phyloP scores from a whole-genome alignment of 768 basidiomycete genomes.

The Boletus eberwhitei region DNA sequence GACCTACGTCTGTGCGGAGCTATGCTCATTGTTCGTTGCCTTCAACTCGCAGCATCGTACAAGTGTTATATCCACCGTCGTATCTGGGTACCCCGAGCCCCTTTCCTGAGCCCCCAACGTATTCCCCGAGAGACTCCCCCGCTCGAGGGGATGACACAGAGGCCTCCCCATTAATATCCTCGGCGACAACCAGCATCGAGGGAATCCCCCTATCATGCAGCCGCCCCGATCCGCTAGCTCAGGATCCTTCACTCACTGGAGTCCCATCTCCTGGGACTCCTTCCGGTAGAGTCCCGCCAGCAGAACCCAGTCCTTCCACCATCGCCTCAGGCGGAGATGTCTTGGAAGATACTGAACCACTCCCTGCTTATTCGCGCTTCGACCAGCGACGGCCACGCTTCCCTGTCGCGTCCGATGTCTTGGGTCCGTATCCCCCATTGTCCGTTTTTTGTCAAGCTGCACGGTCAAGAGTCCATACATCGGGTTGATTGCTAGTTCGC shows the following conservation, averaged over 20 bases:
- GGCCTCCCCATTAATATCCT: background rate
- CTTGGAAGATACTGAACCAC: conserved; percentile 8
- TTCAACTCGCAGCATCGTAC: conserved; percentile 19
- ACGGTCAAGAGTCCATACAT: background rate
- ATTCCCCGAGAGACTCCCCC: conserved; percentile 2
- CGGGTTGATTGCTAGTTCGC: background rate
- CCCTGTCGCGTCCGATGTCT: conserved; percentile 12
- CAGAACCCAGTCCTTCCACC: background rate
- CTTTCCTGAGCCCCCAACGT: conserved; percentile 21
- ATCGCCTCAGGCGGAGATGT: background rate
- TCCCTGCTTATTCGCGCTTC: conserved; percentile 29
- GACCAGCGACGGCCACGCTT: conserved; percentile 21
- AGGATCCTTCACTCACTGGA: conserved; percentile 16
- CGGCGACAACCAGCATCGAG: background rate
- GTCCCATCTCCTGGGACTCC: conserved; percentile 9
- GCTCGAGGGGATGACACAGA: background rate
- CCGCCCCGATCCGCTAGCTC: conserved; percentile 4
- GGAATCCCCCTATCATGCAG: too few species aligned
- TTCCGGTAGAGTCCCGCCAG: background rate
- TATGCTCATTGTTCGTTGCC: conserved; percentile 7
- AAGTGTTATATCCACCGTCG: conserved; percentile 28
- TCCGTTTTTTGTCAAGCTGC: conserved; percentile 7
- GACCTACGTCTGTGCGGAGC: background rate
- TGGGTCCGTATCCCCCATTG: conserved; percentile 30
- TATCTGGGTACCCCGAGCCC: conserved; percentile 7